Percentiles rank a stretch among this genome's conserved stretches.
These are phyloP conservation scores for Cucumis cinereus DNA, from an alignment of 306 rosid species.

Conservation along the genomic window DNA sequence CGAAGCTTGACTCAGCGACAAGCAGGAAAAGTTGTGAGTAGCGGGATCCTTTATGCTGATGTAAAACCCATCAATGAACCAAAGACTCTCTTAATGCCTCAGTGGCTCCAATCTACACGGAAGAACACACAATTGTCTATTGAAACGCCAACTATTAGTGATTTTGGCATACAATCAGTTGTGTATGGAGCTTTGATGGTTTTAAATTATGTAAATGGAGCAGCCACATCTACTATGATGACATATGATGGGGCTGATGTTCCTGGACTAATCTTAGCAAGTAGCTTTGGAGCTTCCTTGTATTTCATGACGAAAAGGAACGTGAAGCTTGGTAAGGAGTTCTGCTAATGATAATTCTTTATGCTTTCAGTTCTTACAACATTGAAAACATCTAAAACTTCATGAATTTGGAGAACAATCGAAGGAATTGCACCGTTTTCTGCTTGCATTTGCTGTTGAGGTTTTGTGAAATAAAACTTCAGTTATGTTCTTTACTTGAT, in stretches of 20 bases:
- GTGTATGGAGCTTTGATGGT: constrained; percentile 91
- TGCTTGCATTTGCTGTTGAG: background rate
- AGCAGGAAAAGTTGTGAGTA: constrained; percentile 70
- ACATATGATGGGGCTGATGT: constrained; percentile 64
- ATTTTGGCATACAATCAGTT: constrained; percentile 74
- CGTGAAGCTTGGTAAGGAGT: constrained; percentile 63
- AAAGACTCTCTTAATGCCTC: constrained; percentile 47
- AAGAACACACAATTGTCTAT: constrained; percentile 46
- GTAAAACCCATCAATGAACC: constrained; percentile 26
- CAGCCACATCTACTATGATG: constrained; percentile 28
- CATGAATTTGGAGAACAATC: background rate
- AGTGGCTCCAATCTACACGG: constrained; percentile 46
- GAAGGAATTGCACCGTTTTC: background rate
- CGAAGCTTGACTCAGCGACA: constrained; percentile 72
- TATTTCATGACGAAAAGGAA: constrained; percentile 89
- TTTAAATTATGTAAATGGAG: constrained; percentile 58
- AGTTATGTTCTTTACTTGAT: background rate
- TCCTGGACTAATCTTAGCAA: constrained; percentile 89
- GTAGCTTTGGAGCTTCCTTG: constrained; percentile 97
- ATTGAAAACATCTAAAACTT: background rate
- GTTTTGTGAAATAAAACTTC: background rate
- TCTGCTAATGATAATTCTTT: constrained; percentile 3
- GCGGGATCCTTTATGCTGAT: constrained; percentile 7
- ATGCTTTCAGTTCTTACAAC: background rate
- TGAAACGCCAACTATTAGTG: constrained; percentile 61